Percentiles rank a stretch among this genome's conserved stretches.
These are phyloP conservation scores for Thraustotheca clavata DNA, from an alignment of 352 stramenopile genomes.

Conservation along the genomic window DNA sequence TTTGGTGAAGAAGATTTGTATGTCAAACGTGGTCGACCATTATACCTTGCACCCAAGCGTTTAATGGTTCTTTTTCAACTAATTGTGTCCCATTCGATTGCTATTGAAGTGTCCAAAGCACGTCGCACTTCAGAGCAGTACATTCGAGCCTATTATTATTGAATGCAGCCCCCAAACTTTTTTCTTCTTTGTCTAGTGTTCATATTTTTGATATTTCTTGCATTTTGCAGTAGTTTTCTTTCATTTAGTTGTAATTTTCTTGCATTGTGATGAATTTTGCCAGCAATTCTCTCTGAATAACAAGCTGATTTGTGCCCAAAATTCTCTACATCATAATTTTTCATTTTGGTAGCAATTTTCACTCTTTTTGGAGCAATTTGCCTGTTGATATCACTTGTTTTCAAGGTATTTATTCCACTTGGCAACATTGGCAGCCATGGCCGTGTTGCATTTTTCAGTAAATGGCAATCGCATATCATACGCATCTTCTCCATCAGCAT, in stretches of 20 bases:
- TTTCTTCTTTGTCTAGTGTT: too few species aligned
- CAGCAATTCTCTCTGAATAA: too few species aligned
- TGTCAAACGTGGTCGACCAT: constrained; percentile 54
- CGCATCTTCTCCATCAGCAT: constrained; percentile 99
- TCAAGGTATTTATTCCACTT: constrained; percentile 71
- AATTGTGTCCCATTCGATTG: constrained; percentile 67
- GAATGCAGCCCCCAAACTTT: too few species aligned
- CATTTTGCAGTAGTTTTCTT: too few species aligned
- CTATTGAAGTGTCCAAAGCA: constrained; percentile 70
- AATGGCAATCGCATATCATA: constrained; percentile 98
- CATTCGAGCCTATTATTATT: constrained; percentile 84
- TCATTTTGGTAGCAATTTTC: too few species aligned
- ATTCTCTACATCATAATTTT: too few species aligned
- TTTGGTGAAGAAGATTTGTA: constrained; percentile 85
- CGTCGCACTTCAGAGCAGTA: constrained; percentile 79
- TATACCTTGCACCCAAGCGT: constrained; percentile 58
- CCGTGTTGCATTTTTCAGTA: constrained; percentile 81
- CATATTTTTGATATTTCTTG: too few species aligned
- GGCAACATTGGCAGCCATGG: constrained; percentile 75
- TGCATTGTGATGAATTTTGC: too few species aligned
- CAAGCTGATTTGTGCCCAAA: too few species aligned
- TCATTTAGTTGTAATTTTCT: too few species aligned
- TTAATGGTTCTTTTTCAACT: constrained; percentile 59
- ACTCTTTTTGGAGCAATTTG: too few species aligned
- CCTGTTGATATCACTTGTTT: too few species aligned